Evolutionary conservation across 1,284 basidiomycete genomes (phyloP).

Genomic region (Pisolithus thermaeus): DNA sequence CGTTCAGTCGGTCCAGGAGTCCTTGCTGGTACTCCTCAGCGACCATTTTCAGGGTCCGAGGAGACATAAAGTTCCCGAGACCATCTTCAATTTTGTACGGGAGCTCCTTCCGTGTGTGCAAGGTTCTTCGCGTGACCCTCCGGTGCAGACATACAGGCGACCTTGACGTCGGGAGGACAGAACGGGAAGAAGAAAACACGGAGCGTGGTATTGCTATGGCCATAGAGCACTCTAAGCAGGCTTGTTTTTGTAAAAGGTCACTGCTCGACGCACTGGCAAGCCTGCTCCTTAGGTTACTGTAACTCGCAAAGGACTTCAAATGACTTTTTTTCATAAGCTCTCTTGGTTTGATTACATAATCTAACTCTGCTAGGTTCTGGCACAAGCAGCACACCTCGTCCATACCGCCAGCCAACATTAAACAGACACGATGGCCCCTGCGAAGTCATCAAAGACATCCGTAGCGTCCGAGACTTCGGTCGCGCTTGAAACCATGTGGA

Average conservation of each 20-base stretch:
- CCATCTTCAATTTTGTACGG: constrained; percentile 66
- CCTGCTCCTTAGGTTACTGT: too few species aligned
- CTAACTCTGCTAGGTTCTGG: constrained; percentile 3
- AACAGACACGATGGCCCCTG: constrained; percentile 22
- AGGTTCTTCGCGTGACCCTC: constrained; percentile 29
- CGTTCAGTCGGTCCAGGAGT: constrained; percentile 67
- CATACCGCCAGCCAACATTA: neutral
- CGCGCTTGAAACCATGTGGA: constrained; percentile 61
- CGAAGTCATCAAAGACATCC: constrained; percentile 33
- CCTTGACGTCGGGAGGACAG: constrained; percentile 14
- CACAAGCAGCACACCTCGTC: neutral
- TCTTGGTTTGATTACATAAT: constrained; percentile 9
- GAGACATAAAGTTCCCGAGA: constrained; percentile 69
- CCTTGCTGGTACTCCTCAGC: constrained; percentile 81
- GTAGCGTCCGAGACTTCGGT: constrained; percentile 26
- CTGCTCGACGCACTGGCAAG: too few species aligned
- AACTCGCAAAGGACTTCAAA: neutral
- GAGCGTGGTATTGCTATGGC: constrained; percentile 20
- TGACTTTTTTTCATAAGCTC: constrained; percentile 12
- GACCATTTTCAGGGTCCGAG: constrained; percentile 58
- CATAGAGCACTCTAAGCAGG: constrained; percentile 17
- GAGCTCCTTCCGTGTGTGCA: constrained; percentile 54
- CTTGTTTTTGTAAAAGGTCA: too few species aligned
- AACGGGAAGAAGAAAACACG: constrained; percentile 16
- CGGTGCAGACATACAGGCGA: constrained; percentile 6